Evolutionary conservation across 805 yeast genomes (phyloP).

Genomic region (Wickerhamiella qilinensis): DNA sequence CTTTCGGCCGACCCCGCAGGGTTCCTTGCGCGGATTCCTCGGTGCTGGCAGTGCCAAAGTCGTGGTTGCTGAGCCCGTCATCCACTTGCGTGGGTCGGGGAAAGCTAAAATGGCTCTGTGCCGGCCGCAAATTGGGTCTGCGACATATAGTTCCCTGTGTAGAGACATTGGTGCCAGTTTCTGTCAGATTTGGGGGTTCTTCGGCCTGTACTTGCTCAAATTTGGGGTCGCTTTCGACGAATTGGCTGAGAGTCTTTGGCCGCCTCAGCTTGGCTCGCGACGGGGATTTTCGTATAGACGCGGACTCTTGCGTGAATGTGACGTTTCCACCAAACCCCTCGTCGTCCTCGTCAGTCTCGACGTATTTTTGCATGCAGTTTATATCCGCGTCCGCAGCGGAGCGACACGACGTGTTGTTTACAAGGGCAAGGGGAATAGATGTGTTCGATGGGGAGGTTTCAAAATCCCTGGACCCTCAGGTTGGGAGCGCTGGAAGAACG

Average conservation of each 20-base stretch:
- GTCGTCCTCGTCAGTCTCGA: constrained; percentile 3
- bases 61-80: not conserved
- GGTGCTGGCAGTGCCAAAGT: not conserved
- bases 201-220: not conserved
- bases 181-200: not conserved
- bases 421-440: not conserved
- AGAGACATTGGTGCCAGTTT: not conserved
- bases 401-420: not conserved
- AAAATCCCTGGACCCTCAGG: too few species aligned
- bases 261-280: not conserved
- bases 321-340: constrained; percentile 1
- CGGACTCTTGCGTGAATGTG: not conserved
- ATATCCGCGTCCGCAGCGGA: not conserved
- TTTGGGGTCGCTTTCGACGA: not conserved
- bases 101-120: not conserved
- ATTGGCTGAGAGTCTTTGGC: not conserved
- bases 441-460: not conserved
- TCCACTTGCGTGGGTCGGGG: not conserved
- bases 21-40: not conserved
- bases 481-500: too few species aligned
- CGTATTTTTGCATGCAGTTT: constrained; percentile 1
- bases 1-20: not conserved
- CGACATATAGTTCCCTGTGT: not conserved
- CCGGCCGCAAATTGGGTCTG: not conserved
- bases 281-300: not conserved